Base-by-base conservation (phyloP, 306 rosid species). In the Dalbergia cochinchinensis region DNA sequence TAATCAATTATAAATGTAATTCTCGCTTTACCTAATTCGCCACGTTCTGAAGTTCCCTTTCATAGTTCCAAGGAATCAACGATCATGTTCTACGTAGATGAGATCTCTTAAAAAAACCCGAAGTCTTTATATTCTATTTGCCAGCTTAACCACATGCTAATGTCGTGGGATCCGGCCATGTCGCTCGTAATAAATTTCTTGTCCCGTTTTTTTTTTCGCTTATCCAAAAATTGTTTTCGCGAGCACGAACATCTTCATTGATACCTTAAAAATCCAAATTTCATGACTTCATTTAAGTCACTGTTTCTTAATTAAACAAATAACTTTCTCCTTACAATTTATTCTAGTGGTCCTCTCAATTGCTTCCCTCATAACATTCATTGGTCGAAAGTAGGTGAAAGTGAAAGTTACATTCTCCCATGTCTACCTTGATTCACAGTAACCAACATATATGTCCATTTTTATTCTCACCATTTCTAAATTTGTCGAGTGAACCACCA, bases 141-240 rank as follows among this genome's bases (percentile, higher is more conserved):
- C 83, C 91, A 71, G 87, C 86, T 83, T 74, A 81, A 81, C 86
- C 98, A 92, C 94, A 87, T 92, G 98, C 88, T 74, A 80, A 44
- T 88, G 93, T 91, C 85, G 31, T 79, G 84, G 84, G 94, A 92
- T 89, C 94, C 93, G 82, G 83, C 87, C 82, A 85, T 88, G 83
- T 67, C 84, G 90, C 87, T 85, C 78, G 80, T 87, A 74, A 83
- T 83, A 81, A 69, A 74, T 72, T 73, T 78, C 57, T 74, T 76
- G 90, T 89, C 85, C 67, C 83, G 84, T 51, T 77, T 86, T 69
- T 34, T 58, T 79, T 53, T 79, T 33, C 35, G 81, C 81, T 74
- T 72, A 85, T 79, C 87, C 77, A 66, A 84, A 72, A 86, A 65
- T 58, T 77, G 55, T 74, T 51, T 58, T 84, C 64, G 5, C 65